Conservation (phyloP, 78 protist species). For the Salpingoeca rosetta region DNA sequence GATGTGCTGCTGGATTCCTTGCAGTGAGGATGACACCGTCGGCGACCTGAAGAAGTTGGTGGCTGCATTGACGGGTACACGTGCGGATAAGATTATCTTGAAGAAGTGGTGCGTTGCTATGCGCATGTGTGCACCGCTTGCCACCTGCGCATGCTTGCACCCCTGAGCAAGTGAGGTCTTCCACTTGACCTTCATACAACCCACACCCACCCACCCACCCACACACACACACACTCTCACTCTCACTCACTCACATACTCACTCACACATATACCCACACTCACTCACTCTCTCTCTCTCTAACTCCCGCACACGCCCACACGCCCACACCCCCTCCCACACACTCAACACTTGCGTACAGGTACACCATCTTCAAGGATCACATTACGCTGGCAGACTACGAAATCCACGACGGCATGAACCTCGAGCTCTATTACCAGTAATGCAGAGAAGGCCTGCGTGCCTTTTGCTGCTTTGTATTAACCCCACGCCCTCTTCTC, state of each 20-base stretch:
- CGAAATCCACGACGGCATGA: constrained; percentile 80
- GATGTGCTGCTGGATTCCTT: neutral
- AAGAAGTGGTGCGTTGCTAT: constrained; percentile 66
- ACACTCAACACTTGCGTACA: no score
- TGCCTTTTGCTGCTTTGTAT: no score
- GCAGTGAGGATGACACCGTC: constrained; percentile 84
- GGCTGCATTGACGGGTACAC: constrained; percentile 94
- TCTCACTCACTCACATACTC: no score
- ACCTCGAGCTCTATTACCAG: constrained; percentile 76
- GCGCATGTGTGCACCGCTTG: neutral
- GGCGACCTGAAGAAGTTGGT: constrained; percentile 91
- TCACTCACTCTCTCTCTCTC: no score
- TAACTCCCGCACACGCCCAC: no score
- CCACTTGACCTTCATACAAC: no score
- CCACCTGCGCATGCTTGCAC: neutral
- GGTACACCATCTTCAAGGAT: constrained; percentile 75
- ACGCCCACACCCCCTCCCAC: no score
- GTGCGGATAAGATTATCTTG: constrained; percentile 77
- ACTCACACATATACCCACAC: no score
- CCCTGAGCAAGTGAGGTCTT: no score
- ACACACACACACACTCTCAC: neutral
- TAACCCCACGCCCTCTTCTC: no score
- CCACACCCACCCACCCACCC: neutral
- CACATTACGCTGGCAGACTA: constrained; percentile 77
- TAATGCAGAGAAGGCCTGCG: constrained; percentile 28